phyloP scores from a whole-genome alignment of 352 stramenopile genomes.

The Pythium monospermum region DNA sequence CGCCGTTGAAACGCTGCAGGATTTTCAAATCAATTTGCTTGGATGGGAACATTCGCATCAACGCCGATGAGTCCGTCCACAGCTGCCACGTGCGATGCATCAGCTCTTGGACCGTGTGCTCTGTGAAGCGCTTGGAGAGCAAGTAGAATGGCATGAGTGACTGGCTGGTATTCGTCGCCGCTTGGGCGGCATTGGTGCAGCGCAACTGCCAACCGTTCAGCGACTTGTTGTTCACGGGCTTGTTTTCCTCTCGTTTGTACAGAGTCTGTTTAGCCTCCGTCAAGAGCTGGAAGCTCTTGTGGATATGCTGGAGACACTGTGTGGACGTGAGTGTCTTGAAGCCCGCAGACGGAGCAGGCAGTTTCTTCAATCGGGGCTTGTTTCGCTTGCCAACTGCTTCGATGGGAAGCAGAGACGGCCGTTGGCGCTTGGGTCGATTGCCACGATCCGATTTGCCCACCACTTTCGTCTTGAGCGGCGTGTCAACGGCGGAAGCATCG shows the following conservation, averaged over 20 bases:
- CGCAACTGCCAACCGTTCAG: constrained; percentile 2
- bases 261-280: not conserved
- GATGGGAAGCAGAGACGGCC: too few species aligned
- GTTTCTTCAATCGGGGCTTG: too few species aligned
- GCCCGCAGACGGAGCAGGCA: not conserved
- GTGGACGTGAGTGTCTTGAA: constrained; percentile 5
- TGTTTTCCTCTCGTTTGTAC: not conserved
- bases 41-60: not conserved
- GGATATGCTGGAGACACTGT: constrained; percentile 6
- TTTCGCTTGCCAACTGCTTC: too few species aligned
- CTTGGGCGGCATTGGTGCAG: not conserved
- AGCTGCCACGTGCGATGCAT: constrained; percentile 10
- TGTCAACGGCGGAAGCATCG: too few species aligned
- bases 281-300: constrained; percentile 6
- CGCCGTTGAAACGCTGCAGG: constrained; percentile 10
- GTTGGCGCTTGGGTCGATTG: too few species aligned
- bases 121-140: not conserved
- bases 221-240: not conserved
- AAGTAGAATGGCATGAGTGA: not conserved
- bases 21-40: not conserved
- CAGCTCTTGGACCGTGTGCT: not conserved
- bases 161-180: not conserved
- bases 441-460: too few species aligned
- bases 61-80: not conserved
- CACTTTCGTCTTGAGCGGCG: too few species aligned